phyloP scores from a whole-genome alignment of 2,329 filamentous ascomycete species.

The Xylariaceae sp. region DNA sequence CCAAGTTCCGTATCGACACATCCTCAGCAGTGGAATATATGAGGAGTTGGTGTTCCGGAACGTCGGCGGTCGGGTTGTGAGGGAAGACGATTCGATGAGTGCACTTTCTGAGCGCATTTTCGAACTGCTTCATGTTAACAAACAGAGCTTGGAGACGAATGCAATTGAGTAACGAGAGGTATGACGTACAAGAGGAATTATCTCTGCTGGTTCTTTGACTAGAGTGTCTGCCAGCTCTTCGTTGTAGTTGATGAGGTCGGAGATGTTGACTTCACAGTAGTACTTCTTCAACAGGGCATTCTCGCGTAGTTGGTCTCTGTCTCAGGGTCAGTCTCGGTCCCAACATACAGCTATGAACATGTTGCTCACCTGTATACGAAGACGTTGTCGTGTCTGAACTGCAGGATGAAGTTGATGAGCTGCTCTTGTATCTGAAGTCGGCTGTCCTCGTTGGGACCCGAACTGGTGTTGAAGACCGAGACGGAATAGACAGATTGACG shows the following conservation, averaged over 20 bases:
- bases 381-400: constrained; percentile 87
- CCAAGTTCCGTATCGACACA: constrained; percentile 88
- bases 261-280: constrained; percentile 93
- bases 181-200: constrained; percentile 76
- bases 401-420: constrained; percentile 85
- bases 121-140: constrained; percentile 58
- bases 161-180: too few species aligned
- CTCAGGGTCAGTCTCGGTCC: constrained; percentile 27
- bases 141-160: not conserved
- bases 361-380: constrained; percentile 82
- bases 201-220: constrained; percentile 82
- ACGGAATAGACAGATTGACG: constrained; percentile 80
- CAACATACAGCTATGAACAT: not conserved
- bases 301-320: constrained; percentile 87
- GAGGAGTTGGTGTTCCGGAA: constrained; percentile 90
- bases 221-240: constrained; percentile 90
- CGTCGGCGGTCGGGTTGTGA: constrained; percentile 56
- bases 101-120: constrained; percentile 81
- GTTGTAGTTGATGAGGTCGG: constrained; percentile 91
- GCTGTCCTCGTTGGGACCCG: constrained; percentile 62
- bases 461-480: constrained; percentile 68
- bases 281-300: constrained; percentile 93
- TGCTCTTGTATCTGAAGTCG: constrained; percentile 69
- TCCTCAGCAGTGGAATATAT: constrained; percentile 88
- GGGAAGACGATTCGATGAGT: constrained; percentile 92